Percentiles rank a stretch among this genome's conserved stretches.
Conservation (phyloP, 805 yeast genomes). For the Pichia phayaonensis region DNA sequence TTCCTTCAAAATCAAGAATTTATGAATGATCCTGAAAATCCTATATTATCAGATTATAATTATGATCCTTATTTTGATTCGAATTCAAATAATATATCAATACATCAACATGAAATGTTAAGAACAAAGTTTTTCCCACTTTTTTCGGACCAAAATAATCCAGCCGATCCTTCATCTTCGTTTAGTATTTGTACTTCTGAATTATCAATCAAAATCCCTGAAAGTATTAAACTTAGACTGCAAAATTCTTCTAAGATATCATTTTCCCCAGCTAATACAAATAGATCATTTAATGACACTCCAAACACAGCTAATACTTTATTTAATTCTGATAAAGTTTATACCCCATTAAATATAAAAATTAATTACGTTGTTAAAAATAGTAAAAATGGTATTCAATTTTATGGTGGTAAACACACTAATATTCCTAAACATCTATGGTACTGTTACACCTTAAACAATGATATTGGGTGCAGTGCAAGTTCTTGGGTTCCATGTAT, state of each 20-base stretch:
- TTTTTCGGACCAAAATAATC: slow-evolving; percentile 38
- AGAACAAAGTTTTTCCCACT: slow-evolving; percentile 45
- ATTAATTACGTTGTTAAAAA: slow-evolving; percentile 60
- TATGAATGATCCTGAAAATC: slow-evolving; percentile 25
- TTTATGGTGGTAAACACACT: slow-evolving; percentile 54
- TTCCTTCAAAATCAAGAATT: slow-evolving; percentile 31
- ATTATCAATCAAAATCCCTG: slow-evolving; percentile 55
- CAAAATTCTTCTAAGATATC: slow-evolving; percentile 39
- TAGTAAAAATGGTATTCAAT: slow-evolving; percentile 68
- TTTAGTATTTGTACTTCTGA: slow-evolving; percentile 50
- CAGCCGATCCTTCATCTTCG: slow-evolving; percentile 23
- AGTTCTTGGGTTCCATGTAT: slow-evolving; percentile 98
- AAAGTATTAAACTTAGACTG: slow-evolving; percentile 50
- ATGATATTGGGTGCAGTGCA: slow-evolving; percentile 71
- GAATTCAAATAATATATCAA: slow-evolving; percentile 32
- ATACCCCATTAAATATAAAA: slow-evolving; percentile 65
- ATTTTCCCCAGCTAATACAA: slow-evolving; percentile 28
- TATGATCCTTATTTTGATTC: slow-evolving; percentile 32
- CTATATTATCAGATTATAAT: slow-evolving; percentile 24
- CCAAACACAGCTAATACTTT: slow-evolving; percentile 28
- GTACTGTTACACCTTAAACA: slow-evolving; percentile 83
- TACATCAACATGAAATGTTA: slow-evolving; percentile 54
- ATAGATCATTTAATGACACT: slow-evolving; percentile 29
- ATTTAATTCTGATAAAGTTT: slow-evolving; percentile 39
- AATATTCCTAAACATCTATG: slow-evolving; percentile 43